Evolutionary conservation across 139 green algal genomes (phyloP).

Genomic region (Mesotaenium endlicherianum): DNA sequence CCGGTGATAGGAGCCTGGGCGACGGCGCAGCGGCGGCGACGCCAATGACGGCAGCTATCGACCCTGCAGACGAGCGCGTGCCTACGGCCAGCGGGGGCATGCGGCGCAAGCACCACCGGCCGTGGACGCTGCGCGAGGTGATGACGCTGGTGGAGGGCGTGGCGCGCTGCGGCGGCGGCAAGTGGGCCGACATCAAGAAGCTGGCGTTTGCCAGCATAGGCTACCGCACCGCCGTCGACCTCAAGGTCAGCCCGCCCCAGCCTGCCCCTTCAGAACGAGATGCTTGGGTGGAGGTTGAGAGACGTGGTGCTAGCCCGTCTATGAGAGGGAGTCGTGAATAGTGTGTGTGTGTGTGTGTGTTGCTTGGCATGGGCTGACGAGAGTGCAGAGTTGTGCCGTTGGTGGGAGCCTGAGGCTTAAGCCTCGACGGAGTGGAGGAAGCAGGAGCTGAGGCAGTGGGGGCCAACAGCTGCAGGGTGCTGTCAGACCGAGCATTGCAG

Average conservation of each 20-base stretch:
- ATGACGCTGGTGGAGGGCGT: conserved; percentile 73
- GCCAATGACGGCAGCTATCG: no score
- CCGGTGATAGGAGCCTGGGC: no score
- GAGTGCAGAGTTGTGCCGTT: no score
- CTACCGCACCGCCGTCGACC: conserved; percentile 57
- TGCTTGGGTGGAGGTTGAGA: not conserved
- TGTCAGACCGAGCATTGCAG: no score
- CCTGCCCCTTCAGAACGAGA: not conserved
- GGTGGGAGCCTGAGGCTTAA: no score
- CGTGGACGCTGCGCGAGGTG: conserved; percentile 70
- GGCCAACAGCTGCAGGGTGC: no score
- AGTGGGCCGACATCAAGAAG: conserved; percentile 75
- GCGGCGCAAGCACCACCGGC: conserved; percentile 53
- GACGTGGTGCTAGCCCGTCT: not conserved
- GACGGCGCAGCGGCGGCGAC: no score
- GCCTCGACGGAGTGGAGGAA: no score
- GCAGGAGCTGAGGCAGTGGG: no score
- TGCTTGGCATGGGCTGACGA: no score
- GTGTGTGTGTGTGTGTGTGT: no score
- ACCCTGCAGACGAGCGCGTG: conserved; percentile 2
- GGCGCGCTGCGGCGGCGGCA: conserved; percentile 61
- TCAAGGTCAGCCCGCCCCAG: conserved; percentile 53
- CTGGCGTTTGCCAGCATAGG: conserved; percentile 48
- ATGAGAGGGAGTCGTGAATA: not conserved
- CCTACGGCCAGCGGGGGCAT: conserved; percentile 19